Conservation (phyloP, 495 filamentous ascomycete species). For the Aspergillus nidulans region DNA sequence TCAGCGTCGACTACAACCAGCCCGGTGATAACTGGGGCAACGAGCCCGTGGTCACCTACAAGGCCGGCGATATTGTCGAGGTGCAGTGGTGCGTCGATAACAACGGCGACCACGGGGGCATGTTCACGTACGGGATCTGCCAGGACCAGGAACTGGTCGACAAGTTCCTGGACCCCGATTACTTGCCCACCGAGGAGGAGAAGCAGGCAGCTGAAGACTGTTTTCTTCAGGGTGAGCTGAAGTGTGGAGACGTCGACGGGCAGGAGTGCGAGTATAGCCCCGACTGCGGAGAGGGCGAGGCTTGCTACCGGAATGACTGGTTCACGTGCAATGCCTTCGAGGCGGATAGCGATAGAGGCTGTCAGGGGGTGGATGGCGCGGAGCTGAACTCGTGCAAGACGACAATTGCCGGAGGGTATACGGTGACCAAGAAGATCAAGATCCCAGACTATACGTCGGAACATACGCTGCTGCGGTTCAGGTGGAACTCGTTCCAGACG, state of each 20-base stretch:
- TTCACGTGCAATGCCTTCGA: constrained; percentile 48
- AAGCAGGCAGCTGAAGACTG: constrained; percentile 54
- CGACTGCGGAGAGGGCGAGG: constrained; percentile 43
- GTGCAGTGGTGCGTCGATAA: constrained; percentile 56
- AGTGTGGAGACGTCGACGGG: constrained; percentile 49
- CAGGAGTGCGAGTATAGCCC: constrained; percentile 50
- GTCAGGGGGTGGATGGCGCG: constrained; percentile 49
- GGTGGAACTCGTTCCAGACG: constrained; percentile 57
- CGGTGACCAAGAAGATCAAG: constrained; percentile 51
- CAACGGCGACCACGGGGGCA: constrained; percentile 57
- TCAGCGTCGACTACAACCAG: constrained; percentile 53
- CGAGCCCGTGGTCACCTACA: constrained; percentile 40
- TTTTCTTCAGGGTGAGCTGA: constrained; percentile 45
- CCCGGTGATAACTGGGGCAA: constrained; percentile 44
- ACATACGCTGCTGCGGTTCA: constrained; percentile 50
- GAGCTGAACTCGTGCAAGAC: constrained; percentile 45
- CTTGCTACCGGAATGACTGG: constrained; percentile 54
- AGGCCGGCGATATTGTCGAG: constrained; percentile 40
- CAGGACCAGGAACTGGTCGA: constrained; percentile 49
- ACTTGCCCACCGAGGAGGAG: constrained; percentile 48
- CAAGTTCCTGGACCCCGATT: constrained; percentile 46
- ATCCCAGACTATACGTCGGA: constrained; percentile 41
- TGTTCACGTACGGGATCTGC: constrained; percentile 56
- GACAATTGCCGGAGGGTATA: constrained; percentile 50
- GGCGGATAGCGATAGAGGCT: constrained; percentile 28